Base-by-base conservation (phyloP, 148 eudicot genomes). In the Cornus suecica region DNA sequence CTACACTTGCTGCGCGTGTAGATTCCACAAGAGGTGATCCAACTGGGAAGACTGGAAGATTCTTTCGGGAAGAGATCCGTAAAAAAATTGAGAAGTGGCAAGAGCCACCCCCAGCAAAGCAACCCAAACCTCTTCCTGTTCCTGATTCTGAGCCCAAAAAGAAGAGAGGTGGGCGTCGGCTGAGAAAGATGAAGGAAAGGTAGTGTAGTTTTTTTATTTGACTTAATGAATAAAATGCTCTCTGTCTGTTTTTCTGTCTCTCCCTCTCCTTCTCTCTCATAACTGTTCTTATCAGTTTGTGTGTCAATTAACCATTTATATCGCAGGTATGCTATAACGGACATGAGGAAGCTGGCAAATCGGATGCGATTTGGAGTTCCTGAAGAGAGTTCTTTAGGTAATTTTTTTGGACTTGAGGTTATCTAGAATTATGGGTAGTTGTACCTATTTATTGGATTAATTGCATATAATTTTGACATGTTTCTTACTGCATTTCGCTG, bases 1-100 rank as follows among this genome's bases (percentile, higher is more conserved):
- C 99, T 20, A 92, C 97, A 28, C 93, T 95, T 75, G 93, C 88
- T 48, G 97, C 99, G 30, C 97, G 99, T 51, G 93, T 95, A 22
- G 99, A 95, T 78, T 87, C 93, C 24, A 92, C 87, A 1, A 81
- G 92, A 79, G 97, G 97, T n/a, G 99, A 95, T 80, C 90, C 92
- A 42, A 85, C 88, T 45, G 99, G 97, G 32, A 88, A 85, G 80
- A 82, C 80, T 48, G 97, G 99, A 69, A 92, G 99, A 80, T 22
- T 69, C 18, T 79, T 91, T 2, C 87, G 91, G 8, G 97, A 91
- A 65, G 97, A 91, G 82, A 82, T 95, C 31, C 93, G 88, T 52
- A 95, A 95, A 76, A 95, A 92, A 86, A 95, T 95, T 68, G 99
- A 92, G 84, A 95, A 95, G 73, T 95, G 97, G 99, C 99, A 92